These are phyloP conservation scores for Musa acuminata DNA, from an alignment of 176 grass and related monocot genomes.

Conservation along the genomic window DNA sequence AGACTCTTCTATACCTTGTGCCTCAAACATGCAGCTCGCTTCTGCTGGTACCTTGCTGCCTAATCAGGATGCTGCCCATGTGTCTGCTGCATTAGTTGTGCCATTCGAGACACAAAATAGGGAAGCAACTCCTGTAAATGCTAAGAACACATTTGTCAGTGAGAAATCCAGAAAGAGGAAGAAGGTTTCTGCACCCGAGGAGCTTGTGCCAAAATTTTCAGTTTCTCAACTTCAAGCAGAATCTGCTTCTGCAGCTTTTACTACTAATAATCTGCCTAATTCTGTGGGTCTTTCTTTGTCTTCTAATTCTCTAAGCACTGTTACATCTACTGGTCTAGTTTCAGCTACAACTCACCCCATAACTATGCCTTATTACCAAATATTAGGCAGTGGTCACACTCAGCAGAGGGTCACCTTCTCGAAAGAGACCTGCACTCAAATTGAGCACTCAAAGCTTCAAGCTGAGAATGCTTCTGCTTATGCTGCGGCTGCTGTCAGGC, in stretches of 20 bases:
- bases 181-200: slow-evolving; percentile 53
- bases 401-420: slow-evolving; percentile 41
- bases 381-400: slow-evolving; percentile 24
- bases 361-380: slow-evolving; percentile 40
- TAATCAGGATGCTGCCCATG: slow-evolving; percentile 22
- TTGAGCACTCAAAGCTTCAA: slow-evolving; percentile 66
- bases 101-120: slow-evolving; percentile 47
- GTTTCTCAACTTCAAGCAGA: slow-evolving; percentile 35
- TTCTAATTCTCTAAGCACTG: slow-evolving; percentile 39
- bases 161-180: slow-evolving; percentile 94
- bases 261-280: slow-evolving; percentile 13
- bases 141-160: slow-evolving; percentile 38
- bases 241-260: slow-evolving; percentile 32
- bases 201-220: slow-evolving; percentile 31
- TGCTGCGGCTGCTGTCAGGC: slow-evolving; percentile 41
- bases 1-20: slow-evolving; percentile 34
- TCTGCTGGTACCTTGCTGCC: slow-evolving; percentile 34
- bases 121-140: slow-evolving; percentile 28
- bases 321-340: slow-evolving; percentile 36
- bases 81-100: slow-evolving; percentile 33
- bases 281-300: slow-evolving; percentile 37
- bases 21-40: slow-evolving; percentile 28
- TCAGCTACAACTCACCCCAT: slow-evolving; percentile 35
- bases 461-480: slow-evolving; percentile 52
- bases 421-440: slow-evolving; percentile 35